Conservation (phyloP, 805 yeast species). For the Lachancea sp. region DNA sequence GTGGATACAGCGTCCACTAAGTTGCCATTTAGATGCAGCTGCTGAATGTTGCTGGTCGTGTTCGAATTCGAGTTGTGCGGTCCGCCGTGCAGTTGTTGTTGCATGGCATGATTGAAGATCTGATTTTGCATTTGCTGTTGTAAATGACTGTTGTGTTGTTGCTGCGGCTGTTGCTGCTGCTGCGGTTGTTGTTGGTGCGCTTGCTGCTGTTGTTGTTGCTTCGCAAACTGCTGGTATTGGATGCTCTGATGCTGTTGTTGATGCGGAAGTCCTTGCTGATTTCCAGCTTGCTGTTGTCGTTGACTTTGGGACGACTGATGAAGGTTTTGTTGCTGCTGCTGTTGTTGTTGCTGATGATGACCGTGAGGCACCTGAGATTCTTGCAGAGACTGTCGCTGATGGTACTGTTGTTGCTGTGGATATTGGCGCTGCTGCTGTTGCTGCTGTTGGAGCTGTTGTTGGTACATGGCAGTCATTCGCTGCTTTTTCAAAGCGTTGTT, state of each 20-base stretch:
- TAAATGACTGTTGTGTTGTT: slow-evolving; percentile 9
- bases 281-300: slow-evolving; percentile 14
- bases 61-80: slow-evolving; percentile 5
- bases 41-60: slow-evolving; percentile 11
- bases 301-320: slow-evolving; percentile 12
- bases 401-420: slow-evolving; percentile 11
- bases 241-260: slow-evolving; percentile 9
- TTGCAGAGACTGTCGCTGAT: slow-evolving; percentile 13
- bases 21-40: slow-evolving; percentile 37
- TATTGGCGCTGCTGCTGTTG: slow-evolving; percentile 20
- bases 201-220: slow-evolving; percentile 11
- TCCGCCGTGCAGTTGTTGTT: slow-evolving; percentile 10
- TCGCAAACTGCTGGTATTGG: slow-evolving; percentile 6
- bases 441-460: slow-evolving; percentile 8
- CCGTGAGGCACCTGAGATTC: slow-evolving; percentile 16
- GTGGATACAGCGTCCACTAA: slow-evolving; percentile 86
- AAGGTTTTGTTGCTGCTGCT: slow-evolving; percentile 8
- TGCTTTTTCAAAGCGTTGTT: slow-evolving; percentile 6
- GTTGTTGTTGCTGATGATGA: slow-evolving; percentile 11
- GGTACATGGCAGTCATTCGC: slow-evolving; percentile 9
- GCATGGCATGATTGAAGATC: slow-evolving; percentile 12
- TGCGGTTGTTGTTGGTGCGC: slow-evolving; percentile 9
- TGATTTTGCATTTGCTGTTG: slow-evolving; percentile 12
- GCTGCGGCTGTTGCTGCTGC: slow-evolving; percentile 9
- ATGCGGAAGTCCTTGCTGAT: slow-evolving; percentile 13